phyloP scores from a whole-genome alignment of 768 basidiomycete genomes.

The Coprinopsis strossmayeri region DNA sequence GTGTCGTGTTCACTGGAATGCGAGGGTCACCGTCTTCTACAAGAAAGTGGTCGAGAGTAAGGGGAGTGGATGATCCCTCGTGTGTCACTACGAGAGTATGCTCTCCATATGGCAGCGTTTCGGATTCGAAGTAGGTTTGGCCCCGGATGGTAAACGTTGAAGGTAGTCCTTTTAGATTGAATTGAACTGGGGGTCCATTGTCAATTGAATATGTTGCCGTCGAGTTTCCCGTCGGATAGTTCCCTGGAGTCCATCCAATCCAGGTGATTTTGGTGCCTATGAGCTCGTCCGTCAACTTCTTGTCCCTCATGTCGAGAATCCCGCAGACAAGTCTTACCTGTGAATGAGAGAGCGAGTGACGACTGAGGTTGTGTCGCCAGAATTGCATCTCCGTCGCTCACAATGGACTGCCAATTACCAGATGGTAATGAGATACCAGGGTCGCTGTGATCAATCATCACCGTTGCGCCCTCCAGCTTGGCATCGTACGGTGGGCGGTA shows the following conservation, averaged over 20 bases:
- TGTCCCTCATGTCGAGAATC: neutral
- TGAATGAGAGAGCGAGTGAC: conserved; percentile 15
- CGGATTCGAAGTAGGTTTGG: conserved; percentile 16
- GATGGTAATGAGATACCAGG: conserved; percentile 15
- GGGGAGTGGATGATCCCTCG: conserved; percentile 12
- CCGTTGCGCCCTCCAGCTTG: conserved; percentile 10
- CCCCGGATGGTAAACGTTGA: conserved; percentile 15
- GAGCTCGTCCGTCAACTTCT: neutral
- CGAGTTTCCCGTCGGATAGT: conserved; percentile 11
- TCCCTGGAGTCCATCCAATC: conserved; percentile 18
- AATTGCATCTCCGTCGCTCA: conserved; percentile 6
- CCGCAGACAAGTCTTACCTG: conserved; percentile 11
- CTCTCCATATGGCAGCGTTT: conserved; percentile 8
- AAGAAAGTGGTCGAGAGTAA: conserved; percentile 15
- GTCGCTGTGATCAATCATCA: conserved; percentile 16
- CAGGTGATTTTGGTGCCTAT: conserved; percentile 21
- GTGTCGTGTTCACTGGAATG: neutral
- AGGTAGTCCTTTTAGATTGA: conserved; percentile 15
- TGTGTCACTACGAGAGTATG: conserved; percentile 20
- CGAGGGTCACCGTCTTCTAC: conserved; percentile 11
- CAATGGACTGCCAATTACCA: conserved; percentile 15
- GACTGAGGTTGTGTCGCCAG: conserved; percentile 15
- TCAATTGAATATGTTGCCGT: conserved; percentile 21
- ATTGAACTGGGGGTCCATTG: conserved; percentile 14
- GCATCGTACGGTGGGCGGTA: conserved; percentile 12